These are phyloP conservation scores for Nevesoporus exiguus DNA, from an alignment of 768 basidiomycete species.

Conservation along the genomic window DNA sequence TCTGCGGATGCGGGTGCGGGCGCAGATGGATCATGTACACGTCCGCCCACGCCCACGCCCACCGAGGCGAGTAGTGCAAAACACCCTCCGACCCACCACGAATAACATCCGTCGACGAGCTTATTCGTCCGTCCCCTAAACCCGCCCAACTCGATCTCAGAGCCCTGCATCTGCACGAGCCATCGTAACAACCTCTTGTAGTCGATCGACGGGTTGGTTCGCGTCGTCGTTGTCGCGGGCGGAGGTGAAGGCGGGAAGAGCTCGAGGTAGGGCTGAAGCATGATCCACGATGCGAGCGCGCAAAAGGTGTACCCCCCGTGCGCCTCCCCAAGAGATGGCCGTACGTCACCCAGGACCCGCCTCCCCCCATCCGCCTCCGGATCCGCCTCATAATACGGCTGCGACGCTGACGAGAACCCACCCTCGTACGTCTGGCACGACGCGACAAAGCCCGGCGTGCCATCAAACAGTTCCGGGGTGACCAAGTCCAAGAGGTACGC, in stretches of 20 bases:
- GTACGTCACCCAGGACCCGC: conserved; percentile 42
- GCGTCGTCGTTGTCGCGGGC: neutral
- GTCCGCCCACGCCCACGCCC: conserved; percentile 20
- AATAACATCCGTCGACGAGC: conserved; percentile 98
- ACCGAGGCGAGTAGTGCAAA: conserved; percentile 73
- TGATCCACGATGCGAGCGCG: conserved; percentile 78
- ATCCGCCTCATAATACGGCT: conserved; percentile 53
- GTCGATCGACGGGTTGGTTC: conserved; percentile 46
- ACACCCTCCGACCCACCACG: conserved; percentile 98
- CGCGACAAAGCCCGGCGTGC: conserved; percentile 75
- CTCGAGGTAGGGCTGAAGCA: conserved; percentile 59
- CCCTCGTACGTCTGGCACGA: conserved; percentile 98
- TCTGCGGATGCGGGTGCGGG: neutral
- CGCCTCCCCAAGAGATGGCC: conserved; percentile 88
- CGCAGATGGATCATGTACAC: neutral
- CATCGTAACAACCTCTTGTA: conserved; percentile 64
- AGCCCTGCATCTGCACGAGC: conserved; percentile 84
- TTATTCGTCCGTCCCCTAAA: conserved; percentile 95
- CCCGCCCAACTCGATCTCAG: conserved; percentile 80
- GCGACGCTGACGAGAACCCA: conserved; percentile 80
- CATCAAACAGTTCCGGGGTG: conserved; percentile 80
- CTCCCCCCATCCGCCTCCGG: conserved; percentile 4
- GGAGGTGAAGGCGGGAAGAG: neutral
- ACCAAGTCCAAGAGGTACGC: conserved; percentile 82
- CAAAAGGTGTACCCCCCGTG: conserved; percentile 99